These are phyloP conservation scores for Neurospora discreta DNA, from an alignment of 495 filamentous ascomycete genomes.

Conservation along the genomic window DNA sequence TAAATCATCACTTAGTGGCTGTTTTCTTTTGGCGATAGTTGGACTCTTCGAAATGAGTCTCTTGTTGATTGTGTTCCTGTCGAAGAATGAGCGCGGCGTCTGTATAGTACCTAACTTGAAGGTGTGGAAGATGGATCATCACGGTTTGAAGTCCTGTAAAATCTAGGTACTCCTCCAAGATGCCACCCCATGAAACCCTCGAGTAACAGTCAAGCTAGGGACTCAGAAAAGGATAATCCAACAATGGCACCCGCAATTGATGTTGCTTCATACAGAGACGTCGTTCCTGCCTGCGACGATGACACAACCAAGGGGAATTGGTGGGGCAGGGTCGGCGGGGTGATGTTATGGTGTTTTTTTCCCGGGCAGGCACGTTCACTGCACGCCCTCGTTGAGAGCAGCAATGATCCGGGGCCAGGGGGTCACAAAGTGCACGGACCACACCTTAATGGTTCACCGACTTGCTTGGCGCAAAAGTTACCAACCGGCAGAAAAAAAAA, in stretches of 20 bases:
- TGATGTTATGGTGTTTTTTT: background rate
- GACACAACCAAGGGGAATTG: background rate
- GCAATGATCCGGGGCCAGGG: background rate
- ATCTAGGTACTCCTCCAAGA: background rate
- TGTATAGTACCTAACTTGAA: background rate
- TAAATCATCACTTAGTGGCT: background rate
- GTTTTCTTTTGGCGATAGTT: background rate
- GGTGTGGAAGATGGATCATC: background rate
- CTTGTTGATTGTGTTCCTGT: background rate
- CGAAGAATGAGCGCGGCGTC: background rate
- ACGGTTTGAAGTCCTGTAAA: background rate
- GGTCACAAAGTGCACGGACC: conserved; percentile 13
- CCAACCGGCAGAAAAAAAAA: conserved; percentile 25
- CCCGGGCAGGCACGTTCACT: background rate
- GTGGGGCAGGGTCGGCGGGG: background rate
- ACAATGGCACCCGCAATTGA: background rate
- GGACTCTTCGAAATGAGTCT: background rate
- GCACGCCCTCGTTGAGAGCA: background rate
- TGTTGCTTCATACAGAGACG: background rate
- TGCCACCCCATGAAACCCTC: background rate
- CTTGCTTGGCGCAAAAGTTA: conserved; percentile 11
- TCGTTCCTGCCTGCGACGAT: background rate
- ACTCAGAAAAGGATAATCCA: background rate
- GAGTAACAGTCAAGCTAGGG: background rate
- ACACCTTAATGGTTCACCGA: conserved; percentile 18